A percentile compares a stretch with the other conserved stretches of the same genome.
These are phyloP conservation scores for Sporothrix variecibatus DNA, from an alignment of 2,329 filamentous ascomycete species.

Conservation along the genomic window DNA sequence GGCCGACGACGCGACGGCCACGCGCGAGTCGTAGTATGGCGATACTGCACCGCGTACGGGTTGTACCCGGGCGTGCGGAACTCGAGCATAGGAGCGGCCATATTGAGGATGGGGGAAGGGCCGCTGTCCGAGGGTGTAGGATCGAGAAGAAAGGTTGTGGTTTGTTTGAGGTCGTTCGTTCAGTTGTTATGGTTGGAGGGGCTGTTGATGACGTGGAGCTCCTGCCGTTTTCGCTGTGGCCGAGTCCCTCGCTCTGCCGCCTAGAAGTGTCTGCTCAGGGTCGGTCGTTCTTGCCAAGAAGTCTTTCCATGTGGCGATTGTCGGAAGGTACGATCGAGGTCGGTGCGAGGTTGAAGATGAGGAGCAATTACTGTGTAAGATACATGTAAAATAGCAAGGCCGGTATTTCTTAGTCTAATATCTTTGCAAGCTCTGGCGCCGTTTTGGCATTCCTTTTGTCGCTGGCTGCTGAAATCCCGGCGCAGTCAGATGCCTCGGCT, in stretches of 20 bases:
- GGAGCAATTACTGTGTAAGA: neutral
- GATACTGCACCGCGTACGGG: conserved; percentile 98
- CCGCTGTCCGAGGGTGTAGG: neutral
- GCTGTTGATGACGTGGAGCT: neutral
- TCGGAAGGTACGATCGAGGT: neutral
- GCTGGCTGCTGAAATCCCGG: conserved; percentile 17
- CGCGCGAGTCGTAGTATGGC: conserved; percentile 92
- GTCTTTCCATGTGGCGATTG: neutral
- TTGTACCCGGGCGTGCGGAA: conserved; percentile 93
- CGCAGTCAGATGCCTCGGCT: conserved; percentile 27
- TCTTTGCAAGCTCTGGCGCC: neutral
- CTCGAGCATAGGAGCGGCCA: conserved; percentile 70
- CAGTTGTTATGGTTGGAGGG: neutral
- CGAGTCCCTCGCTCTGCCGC: neutral
- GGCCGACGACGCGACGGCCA: conserved; percentile 85
- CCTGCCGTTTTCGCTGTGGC: neutral
- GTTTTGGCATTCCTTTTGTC: neutral
- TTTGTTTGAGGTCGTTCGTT: too few relatives aligned
- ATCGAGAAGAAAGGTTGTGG: neutral
- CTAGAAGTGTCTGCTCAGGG: neutral
- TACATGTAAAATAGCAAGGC: neutral
- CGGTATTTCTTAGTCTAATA: neutral
- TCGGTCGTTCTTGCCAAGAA: neutral
- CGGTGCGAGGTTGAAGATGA: neutral
- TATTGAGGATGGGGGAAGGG: neutral